A percentile compares a stretch with the other conserved stretches of the same genome.
These are phyloP conservation scores for Diaporthe aspalathi DNA, from an alignment of 2,329 filamentous ascomycete species.

Conservation along the genomic window DNA sequence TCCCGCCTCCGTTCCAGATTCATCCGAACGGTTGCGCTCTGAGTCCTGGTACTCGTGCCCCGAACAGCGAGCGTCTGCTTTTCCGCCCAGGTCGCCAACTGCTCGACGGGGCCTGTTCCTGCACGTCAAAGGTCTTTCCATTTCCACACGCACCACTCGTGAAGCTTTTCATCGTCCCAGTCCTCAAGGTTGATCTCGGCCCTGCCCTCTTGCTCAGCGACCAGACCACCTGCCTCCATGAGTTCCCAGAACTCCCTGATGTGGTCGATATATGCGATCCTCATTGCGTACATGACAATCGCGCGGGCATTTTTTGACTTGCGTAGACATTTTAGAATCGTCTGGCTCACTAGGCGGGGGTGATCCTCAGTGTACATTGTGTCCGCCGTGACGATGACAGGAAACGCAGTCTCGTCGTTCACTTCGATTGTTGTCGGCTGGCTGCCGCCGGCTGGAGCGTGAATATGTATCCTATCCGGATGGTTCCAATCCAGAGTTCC, in stretches of 20 bases:
- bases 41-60: background rate
- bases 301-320: constrained; percentile 21
- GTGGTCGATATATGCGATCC: constrained; percentile 38
- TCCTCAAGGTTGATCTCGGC: constrained; percentile 37
- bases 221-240: constrained; percentile 37
- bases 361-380: constrained; percentile 39
- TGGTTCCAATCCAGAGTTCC: constrained; percentile 37
- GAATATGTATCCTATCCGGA: constrained; percentile 26
- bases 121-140: constrained; percentile 34
- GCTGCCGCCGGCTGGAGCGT: background rate
- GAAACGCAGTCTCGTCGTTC: constrained; percentile 34
- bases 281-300: constrained; percentile 37
- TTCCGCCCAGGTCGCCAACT: too few relatives aligned
- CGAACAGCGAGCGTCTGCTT: background rate
- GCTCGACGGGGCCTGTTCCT: too few relatives aligned
- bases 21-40: background rate
- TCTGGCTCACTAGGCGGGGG: constrained; percentile 34
- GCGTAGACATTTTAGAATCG: constrained; percentile 35
- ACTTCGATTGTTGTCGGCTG: background rate
- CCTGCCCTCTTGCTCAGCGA: constrained; percentile 36
- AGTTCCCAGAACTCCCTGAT: constrained; percentile 39
- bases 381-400: constrained; percentile 35
- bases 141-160: constrained; percentile 39
- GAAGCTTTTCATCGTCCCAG: constrained; percentile 39
- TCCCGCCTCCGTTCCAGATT: constrained; percentile 7